These are phyloP conservation scores for Sphaerulina vaccinii DNA, from an alignment of 2,329 filamentous ascomycete genomes.

Conservation along the genomic window DNA sequence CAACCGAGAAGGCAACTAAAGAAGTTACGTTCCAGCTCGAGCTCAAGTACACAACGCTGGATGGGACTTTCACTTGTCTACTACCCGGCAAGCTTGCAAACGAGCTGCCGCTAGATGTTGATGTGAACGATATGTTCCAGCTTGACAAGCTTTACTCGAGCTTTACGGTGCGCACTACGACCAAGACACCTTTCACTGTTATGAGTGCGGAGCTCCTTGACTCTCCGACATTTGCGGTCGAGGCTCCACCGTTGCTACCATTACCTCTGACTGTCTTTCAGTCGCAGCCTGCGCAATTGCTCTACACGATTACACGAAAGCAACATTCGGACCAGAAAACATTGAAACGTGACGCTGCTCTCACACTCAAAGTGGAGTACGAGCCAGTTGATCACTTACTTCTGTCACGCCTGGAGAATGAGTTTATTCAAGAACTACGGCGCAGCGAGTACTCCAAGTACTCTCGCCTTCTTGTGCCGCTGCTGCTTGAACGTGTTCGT, in stretches of 20 bases:
- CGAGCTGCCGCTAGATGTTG: conserved; percentile 82
- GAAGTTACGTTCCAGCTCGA: conserved; percentile 71
- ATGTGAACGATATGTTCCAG: conserved; percentile 95
- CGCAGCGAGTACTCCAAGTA: conserved; percentile 49
- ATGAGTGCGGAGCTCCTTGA: conserved; percentile 67
- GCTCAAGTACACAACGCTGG: conserved; percentile 29
- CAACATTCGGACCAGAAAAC: conserved; percentile 25
- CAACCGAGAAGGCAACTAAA: conserved; percentile 71
- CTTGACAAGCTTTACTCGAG: conserved; percentile 76
- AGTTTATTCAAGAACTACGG: conserved; percentile 50
- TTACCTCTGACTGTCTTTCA: conserved; percentile 65
- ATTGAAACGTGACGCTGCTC: conserved; percentile 39
- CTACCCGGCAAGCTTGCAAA: conserved; percentile 65
- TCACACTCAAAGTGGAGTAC: conserved; percentile 73
- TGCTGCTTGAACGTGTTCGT: conserved; percentile 50
- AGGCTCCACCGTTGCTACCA: conserved; percentile 51
- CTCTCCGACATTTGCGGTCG: conserved; percentile 67
- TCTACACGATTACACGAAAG: conserved; percentile 73
- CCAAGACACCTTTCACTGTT: conserved; percentile 70
- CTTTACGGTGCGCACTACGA: conserved; percentile 86
- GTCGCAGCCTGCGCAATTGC: conserved; percentile 74
- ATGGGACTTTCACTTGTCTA: conserved; percentile 48
- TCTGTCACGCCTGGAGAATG: conserved; percentile 45
- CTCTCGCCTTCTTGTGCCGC: conserved; percentile 52
- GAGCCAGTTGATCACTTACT: conserved; percentile 75